phyloP scores from a whole-genome alignment of 2,329 filamentous ascomycete species.

The Aspergillus ochraceus region DNA sequence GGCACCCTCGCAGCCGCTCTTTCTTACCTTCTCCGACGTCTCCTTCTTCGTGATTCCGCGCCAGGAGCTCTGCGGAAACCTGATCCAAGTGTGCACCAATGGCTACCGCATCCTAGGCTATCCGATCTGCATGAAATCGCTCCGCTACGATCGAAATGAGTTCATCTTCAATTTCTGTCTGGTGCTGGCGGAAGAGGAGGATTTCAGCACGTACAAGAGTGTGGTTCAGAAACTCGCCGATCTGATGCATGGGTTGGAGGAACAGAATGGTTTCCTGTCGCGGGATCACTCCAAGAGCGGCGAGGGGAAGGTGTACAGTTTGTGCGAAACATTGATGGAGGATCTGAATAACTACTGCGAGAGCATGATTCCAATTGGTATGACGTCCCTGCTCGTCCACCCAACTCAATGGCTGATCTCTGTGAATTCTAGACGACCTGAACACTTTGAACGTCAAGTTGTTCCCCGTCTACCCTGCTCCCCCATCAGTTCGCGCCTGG shows the following conservation, averaged over 20 bases:
- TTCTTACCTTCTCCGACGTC: slow-evolving; percentile 83
- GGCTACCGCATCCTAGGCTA: slow-evolving; percentile 82
- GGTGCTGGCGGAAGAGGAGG: slow-evolving; percentile 68
- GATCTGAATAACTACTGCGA: slow-evolving; percentile 97
- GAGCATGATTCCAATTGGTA: slow-evolving; percentile 96
- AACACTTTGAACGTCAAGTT: slow-evolving; percentile 97
- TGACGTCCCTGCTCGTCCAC: slow-evolving; percentile 30
- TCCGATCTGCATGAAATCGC: slow-evolving; percentile 81
- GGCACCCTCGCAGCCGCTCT: slow-evolving; percentile 55
- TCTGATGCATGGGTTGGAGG: slow-evolving; percentile 85
- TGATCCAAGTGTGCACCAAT: slow-evolving; percentile 69
- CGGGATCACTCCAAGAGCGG: slow-evolving; percentile 45
- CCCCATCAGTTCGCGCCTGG: slow-evolving; percentile 77
- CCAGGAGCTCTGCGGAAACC: slow-evolving; percentile 91
- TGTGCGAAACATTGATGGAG: slow-evolving; percentile 84
- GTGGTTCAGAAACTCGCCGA: slow-evolving; percentile 83
- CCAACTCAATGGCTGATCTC: slow-evolving; percentile 5
- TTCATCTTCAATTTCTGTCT: slow-evolving; percentile 99
- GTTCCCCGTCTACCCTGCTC: slow-evolving; percentile 77
- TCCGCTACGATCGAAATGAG: slow-evolving; percentile 84
- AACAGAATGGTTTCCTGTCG: slow-evolving; percentile 78
- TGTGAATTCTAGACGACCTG: slow-evolving; percentile 65
- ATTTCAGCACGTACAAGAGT: slow-evolving; percentile 77
- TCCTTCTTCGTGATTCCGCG: slow-evolving; percentile 93
- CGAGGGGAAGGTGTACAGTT: slow-evolving; percentile 59